Base-by-base conservation (phyloP, 2,329 filamentous ascomycete species). In the Aaosphaeria arxii region DNA sequence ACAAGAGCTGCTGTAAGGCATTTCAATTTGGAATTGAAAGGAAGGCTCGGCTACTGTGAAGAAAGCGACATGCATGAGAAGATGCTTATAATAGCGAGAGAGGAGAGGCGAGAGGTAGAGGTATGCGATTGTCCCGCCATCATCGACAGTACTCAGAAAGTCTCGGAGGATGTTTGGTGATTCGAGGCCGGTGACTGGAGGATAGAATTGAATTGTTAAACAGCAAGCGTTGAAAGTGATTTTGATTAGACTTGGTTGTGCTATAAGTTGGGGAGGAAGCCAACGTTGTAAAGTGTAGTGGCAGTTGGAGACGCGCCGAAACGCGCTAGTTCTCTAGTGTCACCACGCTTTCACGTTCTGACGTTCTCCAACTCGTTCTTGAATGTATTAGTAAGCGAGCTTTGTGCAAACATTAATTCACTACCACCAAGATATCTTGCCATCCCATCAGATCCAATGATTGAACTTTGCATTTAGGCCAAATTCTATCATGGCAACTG, bases 41-140 rank as follows among this genome's bases (percentile, higher is more conserved):
- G 86, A 75, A 77, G 77, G 77, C 76, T 80, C 83, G 88, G 85
- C 81, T 82, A 90, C 89, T 90, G 80, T 87, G 69, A 77, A 81
- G 86, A 84, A 85, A 85, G 87, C 84, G 83, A 76, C 74, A 80
- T 87, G 88, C 87, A 78, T 77, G 29, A 46, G 40, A 24, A 44
- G 58, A 59, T 64, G 56, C 53, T 46, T 49, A 42, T 47, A 38
- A 49, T 46, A 66, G 64, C 59, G 65, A 69, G 66, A 67, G 62
- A 62, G 62, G 57, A 57, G 52, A 53, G 54, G 49, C 36, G 44
- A 47, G 51, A 52, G 48, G 49, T 56, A 56, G 57, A 45, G 51
- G 53, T 55, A 55, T 53, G 55, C 52, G 53, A 51, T 45, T 42
- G 50, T 58, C 63, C 63, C 57, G 50, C 57, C 30, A 50, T 50